Conservation (phyloP, 1,139 yeast species). For the Candida freyschussii region DNA sequence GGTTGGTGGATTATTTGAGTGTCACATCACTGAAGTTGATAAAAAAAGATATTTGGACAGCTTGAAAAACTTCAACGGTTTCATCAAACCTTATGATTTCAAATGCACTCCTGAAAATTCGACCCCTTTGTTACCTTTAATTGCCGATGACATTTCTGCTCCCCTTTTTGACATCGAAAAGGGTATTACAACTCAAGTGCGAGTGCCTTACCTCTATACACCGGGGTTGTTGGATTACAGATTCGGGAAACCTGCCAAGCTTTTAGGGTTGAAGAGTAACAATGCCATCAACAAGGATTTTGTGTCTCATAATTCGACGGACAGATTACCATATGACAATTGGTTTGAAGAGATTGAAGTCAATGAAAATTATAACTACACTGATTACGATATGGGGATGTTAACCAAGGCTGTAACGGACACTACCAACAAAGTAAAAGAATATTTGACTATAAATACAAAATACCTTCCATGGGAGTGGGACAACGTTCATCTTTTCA, state of each 20-base stretch:
- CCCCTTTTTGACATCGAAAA: conserved; percentile 40
- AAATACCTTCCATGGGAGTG: conserved; percentile 12
- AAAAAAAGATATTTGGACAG: conserved; percentile 28
- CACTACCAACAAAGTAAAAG: conserved; percentile 23
- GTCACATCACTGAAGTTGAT: conserved; percentile 35
- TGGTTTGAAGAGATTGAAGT: conserved; percentile 50
- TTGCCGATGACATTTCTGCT: conserved; percentile 50
- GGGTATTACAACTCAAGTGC: conserved; percentile 33
- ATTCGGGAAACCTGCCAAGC: conserved; percentile 33
- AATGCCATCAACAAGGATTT: conserved; percentile 8
- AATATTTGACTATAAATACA: conserved; percentile 4
- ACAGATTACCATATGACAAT: conserved; percentile 25
- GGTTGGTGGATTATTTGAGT: conserved; percentile 64
- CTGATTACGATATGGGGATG: conserved; percentile 31
- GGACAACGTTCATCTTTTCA: conserved; percentile 11
- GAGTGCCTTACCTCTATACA: conserved; percentile 57
- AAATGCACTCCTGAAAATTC: conserved; percentile 37
- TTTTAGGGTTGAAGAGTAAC: conserved; percentile 26
- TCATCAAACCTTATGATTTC: conserved; percentile 23
- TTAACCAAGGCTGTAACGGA: conserved; percentile 34
- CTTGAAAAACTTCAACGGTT: conserved; percentile 21
- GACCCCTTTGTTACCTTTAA: conserved; percentile 51
- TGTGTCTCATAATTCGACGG: conserved; percentile 17
- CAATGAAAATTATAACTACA: conserved; percentile 46
- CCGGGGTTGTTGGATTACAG: conserved; percentile 41